Evolutionary conservation across 2,329 filamentous ascomycete genomes (phyloP), one percentile per base, ranked within the genome.

Genomic region (Penicillium sp.): DNA sequence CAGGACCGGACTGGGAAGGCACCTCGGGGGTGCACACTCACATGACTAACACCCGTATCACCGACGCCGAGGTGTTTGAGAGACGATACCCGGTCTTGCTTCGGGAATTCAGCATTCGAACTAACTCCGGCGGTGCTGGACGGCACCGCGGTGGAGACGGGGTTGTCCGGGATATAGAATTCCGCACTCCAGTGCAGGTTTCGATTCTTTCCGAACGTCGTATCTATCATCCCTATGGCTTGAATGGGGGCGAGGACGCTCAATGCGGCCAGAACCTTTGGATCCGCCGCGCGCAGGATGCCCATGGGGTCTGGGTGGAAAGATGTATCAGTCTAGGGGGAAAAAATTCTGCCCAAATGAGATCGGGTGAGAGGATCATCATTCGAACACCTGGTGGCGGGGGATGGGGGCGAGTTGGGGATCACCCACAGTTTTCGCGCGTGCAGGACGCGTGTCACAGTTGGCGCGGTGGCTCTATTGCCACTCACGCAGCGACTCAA

Each of bases 41-140:
- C 72, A 91, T 92, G 87, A 93, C 89, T 6, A 94, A 94, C 69
- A 93, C 89, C 3, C 81, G 88, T 13, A 93, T 92, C 65, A 92
- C 89, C 0, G 89, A 93, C 66, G 80, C 86, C 0, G 89, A 94
- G 68, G 82, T 91, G 6, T 88, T 93, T 59, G 89, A 93, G 74
- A 79, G 86, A 26, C 76, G 89, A 8, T 91, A 91, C 64, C 88
- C 88, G 0, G 87, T 91, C 1, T 70, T 94, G 1, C 73, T 94
- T 31, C 78, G 85, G 6, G 81, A 88, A 60, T 93, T 92, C 68
- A 79, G 80, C 12, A 73, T 93, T 9, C 74, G 89, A 1, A 60
- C 73, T 1, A 85, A 82, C 0, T 86, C 82, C 31, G 85, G 84
- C 0, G 89, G 89, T 0, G 65, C 66, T 2, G 89, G 89, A 0